Percentiles rank a stretch among this genome's conserved stretches.
These are phyloP conservation scores for Hypoxylon intermedium DNA, from an alignment of 495 filamentous ascomycete genomes.

Conservation along the genomic window DNA sequence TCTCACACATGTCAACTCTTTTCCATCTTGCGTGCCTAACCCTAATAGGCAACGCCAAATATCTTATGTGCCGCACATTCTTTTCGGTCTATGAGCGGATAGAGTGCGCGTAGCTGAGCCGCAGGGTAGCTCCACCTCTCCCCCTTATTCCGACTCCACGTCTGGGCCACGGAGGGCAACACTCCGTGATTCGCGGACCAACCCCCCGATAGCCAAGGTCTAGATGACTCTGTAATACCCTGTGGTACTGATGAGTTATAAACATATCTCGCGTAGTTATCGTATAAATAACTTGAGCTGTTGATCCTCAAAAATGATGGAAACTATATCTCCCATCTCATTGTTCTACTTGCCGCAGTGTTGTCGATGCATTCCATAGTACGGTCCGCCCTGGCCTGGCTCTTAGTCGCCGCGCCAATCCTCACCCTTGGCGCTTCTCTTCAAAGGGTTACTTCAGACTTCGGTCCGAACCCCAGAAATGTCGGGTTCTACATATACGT, in stretches of 20 bases:
- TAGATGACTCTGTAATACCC: conserved; percentile 1
- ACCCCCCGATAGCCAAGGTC: conserved; percentile 1
- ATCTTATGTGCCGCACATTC: no score
- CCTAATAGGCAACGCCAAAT: no score
- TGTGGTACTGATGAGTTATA: not conserved
- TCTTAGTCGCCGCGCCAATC: conserved; percentile 14
- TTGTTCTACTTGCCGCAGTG: not conserved
- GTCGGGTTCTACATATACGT: conserved; percentile 64
- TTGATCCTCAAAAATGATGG: not conserved
- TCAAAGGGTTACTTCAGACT: conserved; percentile 44
- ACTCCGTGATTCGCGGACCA: conserved; percentile 23
- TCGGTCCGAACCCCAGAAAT: conserved; percentile 59
- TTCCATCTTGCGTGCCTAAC: no score
- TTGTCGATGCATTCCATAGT: conserved; percentile 14
- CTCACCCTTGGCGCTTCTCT: conserved; percentile 36
- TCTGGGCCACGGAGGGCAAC: conserved; percentile 19
- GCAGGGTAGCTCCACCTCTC: conserved; percentile 1
- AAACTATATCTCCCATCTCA: not conserved
- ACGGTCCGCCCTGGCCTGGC: conserved; percentile 2
- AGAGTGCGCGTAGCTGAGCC: not conserved
- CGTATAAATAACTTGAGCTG: not conserved
- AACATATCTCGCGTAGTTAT: not conserved
- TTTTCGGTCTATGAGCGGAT: no score
- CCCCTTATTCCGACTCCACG: conserved; percentile 9
- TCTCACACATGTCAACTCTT: no score